These are phyloP conservation scores for Spinellus fusiger DNA, from an alignment of 192 early-diverging fungal genomes.

Conservation along the genomic window DNA sequence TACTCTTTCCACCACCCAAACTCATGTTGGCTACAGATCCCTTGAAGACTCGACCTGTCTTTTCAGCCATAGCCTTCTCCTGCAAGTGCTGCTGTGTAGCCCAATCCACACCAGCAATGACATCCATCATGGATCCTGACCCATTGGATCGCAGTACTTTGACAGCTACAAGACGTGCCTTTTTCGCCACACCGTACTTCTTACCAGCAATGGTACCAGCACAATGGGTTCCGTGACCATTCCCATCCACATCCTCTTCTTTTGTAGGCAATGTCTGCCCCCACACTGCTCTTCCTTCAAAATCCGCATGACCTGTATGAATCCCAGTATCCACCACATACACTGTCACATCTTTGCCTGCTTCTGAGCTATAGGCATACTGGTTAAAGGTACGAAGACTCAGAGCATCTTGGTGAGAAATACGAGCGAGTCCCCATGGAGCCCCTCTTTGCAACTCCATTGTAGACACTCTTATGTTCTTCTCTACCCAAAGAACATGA, in stretches of 20 bases:
- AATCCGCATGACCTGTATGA: constrained; percentile 77
- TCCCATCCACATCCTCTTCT: constrained; percentile 56
- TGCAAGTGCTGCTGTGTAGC: constrained; percentile 53
- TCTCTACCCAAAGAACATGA: constrained; percentile 76
- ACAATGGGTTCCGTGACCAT: constrained; percentile 85
- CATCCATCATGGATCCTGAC: constrained; percentile 78
- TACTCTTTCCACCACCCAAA: constrained; percentile 79
- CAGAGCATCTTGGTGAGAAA: constrained; percentile 68
- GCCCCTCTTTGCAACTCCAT: constrained; percentile 60
- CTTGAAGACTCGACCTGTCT: constrained; percentile 59
- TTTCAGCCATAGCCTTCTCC: constrained; percentile 37
- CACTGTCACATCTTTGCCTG: constrained; percentile 78
- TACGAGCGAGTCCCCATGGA: constrained; percentile 84
- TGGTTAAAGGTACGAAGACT: constrained; percentile 54
- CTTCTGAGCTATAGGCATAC: constrained; percentile 62
- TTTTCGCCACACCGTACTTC: constrained; percentile 86
- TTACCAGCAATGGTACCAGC: constrained; percentile 85
- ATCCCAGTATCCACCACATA: constrained; percentile 97
- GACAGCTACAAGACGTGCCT: constrained; percentile 77
- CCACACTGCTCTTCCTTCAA: constrained; percentile 85
- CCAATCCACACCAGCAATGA: constrained; percentile 74
- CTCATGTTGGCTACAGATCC: constrained; percentile 92
- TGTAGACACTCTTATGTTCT: constrained; percentile 73
- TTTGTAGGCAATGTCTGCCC: constrained; percentile 69
- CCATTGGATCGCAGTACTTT: constrained; percentile 92